phyloP scores from a whole-genome alignment of 208 protist species.

The Crithidia acanthocephali region DNA sequence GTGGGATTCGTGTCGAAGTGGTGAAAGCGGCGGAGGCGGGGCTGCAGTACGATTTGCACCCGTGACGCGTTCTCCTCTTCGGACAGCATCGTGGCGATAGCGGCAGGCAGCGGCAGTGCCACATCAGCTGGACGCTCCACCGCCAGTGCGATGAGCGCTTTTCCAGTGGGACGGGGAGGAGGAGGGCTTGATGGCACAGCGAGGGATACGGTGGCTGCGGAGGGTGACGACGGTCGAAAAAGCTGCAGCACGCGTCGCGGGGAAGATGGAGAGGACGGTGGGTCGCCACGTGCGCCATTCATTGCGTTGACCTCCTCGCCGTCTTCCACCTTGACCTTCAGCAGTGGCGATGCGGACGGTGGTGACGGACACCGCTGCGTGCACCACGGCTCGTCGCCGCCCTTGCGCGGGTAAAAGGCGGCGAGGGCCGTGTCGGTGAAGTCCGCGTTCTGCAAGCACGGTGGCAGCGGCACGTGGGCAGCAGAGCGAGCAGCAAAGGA shows the following conservation, averaged over 20 bases:
- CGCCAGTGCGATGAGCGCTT: slow-evolving; percentile 52
- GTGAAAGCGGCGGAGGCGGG: slow-evolving; percentile 62
- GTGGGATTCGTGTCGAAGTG: slow-evolving; percentile 10
- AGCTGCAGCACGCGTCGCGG: slow-evolving; percentile 17
- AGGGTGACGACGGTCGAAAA: slow-evolving; percentile 4
- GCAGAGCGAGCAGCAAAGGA: neutral
- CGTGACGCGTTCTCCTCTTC: slow-evolving; percentile 73
- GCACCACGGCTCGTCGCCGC: neutral
- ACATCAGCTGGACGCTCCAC: slow-evolving; percentile 37
- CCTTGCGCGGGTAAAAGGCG: neutral
- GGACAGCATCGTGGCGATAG: slow-evolving; percentile 57
- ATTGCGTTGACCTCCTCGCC: neutral
- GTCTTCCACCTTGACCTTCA: neutral
- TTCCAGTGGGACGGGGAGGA: neutral
- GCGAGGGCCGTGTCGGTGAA: slow-evolving; percentile 22
- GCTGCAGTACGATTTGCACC: slow-evolving; percentile 87
- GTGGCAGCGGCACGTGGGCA: slow-evolving; percentile 16
- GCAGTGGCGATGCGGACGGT: neutral
- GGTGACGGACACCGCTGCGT: neutral
- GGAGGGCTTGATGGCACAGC: neutral
- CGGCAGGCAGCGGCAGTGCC: slow-evolving; percentile 47
- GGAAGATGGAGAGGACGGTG: slow-evolving; percentile 6
- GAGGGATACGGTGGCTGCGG: neutral
- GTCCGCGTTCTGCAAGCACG: slow-evolving; percentile 12
- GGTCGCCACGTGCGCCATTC: neutral